phyloP scores from a whole-genome alignment of 2,329 filamentous ascomycete genomes.

The Monilinia fructicola region DNA sequence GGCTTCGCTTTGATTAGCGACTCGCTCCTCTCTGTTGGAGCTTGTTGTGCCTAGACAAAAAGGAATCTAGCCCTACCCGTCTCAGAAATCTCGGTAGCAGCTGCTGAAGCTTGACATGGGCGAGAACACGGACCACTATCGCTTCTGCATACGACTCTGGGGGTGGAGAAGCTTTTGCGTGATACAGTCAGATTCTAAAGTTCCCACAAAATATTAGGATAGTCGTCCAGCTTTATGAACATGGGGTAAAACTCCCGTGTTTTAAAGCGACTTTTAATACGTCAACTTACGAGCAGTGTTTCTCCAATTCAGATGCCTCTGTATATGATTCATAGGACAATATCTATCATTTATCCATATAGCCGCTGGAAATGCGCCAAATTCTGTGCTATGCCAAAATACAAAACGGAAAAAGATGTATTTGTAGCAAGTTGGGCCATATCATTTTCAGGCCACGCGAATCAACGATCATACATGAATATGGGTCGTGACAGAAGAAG shows the following conservation, averaged over 20 bases:
- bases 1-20: background rate
- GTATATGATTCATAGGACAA: background rate
- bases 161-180: background rate
- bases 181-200: background rate
- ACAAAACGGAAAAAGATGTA: too few relatives aligned
- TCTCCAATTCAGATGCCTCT: background rate
- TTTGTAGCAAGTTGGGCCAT: background rate
- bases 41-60: background rate
- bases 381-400: background rate
- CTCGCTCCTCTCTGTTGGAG: background rate
- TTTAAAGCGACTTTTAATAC: background rate
- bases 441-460: background rate
- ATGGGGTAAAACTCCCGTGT: too few relatives aligned
- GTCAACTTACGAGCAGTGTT: background rate
- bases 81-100: too few relatives aligned
- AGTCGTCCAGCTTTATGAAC: background rate
- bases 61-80: too few relatives aligned
- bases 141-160: background rate
- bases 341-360: background rate
- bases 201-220: background rate
- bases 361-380: background rate
- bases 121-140: background rate
- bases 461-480: background rate
- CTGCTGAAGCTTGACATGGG: too few relatives aligned
- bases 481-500: background rate